Evolutionary conservation across 2,329 filamentous ascomycete genomes (phyloP), one percentile per base, ranked within the genome.

Genomic region (Didymella sp.): DNA sequence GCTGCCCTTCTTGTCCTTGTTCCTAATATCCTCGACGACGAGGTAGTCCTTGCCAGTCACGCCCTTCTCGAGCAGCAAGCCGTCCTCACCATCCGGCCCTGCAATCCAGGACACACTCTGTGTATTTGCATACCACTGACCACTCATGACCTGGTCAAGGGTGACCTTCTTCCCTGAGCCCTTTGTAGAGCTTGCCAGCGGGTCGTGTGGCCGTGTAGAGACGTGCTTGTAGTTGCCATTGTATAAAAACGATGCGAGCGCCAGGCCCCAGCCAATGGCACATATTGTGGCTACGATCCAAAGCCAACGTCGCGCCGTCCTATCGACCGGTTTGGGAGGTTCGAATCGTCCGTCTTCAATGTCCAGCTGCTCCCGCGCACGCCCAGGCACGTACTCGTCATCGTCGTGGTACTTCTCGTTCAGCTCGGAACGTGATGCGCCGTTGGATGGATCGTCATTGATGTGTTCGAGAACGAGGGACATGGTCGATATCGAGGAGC

Each of bases 11-110:
- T 65, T 68, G 24, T 67, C 73, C 54, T 82, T 79, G 46, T 82
- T 83, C 55, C 88, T 86, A 50, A 99, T 89, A 74, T 98, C 92
- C 73, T 96, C 90, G 0, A 97, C 91, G 1, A 95, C 85, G 51
- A 99, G 79, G 68, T 89, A 98, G 67, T 91, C 87, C 5, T 83
- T 86, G 1, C 75, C 71, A n/a, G 67, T 69, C 0, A 82, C 84
- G 47, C 82, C 87, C 68, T 85, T 83, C 76, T 96, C 90, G 19
- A 99, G 84, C 63, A 99, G 76, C 57, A 98, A 76, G 1, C 95
- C 95, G 72, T 99, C 95, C 72, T 92, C 87, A 13, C 88, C 89
- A 43, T 87, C 80, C 0, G 89, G 84, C 0, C 90, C 89, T 27
- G 84, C 82, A 46, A 95, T 89, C 91, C 91, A 96, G 63, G 84